These are phyloP conservation scores for Haplographium delicatum DNA, from an alignment of 495 filamentous ascomycete genomes.

Conservation along the genomic window DNA sequence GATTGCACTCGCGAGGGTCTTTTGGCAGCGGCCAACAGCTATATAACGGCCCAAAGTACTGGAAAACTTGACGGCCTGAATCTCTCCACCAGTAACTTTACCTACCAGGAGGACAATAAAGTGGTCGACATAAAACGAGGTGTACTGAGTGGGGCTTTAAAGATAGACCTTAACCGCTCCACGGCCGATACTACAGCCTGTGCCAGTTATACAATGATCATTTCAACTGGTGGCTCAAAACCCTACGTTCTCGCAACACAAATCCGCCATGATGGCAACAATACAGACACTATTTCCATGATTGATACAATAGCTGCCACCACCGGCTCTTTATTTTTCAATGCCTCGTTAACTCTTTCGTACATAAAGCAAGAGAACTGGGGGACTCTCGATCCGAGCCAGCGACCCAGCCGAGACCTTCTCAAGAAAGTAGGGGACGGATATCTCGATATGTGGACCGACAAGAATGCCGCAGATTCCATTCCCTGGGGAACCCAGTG, in stretches of 20 bases:
- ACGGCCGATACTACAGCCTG: constrained; percentile 3
- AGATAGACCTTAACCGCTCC: constrained; percentile 6
- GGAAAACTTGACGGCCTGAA: background rate
- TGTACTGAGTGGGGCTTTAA: constrained; percentile 1
- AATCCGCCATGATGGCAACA: constrained; percentile 5
- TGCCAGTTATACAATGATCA: constrained; percentile 9
- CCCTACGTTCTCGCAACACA: constrained; percentile 12
- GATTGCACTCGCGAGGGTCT: constrained; percentile 1
- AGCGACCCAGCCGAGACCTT: background rate
- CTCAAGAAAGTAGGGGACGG: constrained; percentile 8
- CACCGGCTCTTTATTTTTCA: constrained; percentile 4
- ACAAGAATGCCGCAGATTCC: background rate
- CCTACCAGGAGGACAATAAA: constrained; percentile 7
- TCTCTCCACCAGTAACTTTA: background rate
- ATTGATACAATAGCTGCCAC: constrained; percentile 3
- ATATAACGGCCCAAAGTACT: background rate
- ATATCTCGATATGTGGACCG: constrained; percentile 7
- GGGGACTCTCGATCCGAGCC: background rate
- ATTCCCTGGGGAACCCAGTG: constrained; percentile 10
- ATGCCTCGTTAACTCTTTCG: background rate
- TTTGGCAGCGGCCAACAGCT: background rate
- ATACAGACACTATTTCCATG: constrained; percentile 1
- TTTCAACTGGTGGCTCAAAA: background rate
- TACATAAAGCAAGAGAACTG: constrained; percentile 2
- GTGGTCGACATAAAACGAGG: background rate